These are phyloP conservation scores for Pholiota molesta DNA, from an alignment of 768 basidiomycete species.

Conservation along the genomic window DNA sequence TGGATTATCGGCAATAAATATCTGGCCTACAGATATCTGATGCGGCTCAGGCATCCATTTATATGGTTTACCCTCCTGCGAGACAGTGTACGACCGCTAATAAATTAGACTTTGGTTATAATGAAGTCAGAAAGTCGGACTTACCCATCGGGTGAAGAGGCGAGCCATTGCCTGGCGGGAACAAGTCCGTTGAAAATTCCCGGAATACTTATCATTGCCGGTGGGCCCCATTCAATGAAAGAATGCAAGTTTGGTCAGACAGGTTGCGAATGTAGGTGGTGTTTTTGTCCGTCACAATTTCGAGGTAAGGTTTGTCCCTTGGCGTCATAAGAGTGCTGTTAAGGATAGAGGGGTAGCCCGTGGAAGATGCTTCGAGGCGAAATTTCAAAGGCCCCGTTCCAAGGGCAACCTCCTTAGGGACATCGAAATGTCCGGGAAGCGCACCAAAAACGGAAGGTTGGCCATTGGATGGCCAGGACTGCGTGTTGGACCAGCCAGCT, in stretches of 20 bases:
- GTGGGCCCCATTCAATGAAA: constrained; percentile 10
- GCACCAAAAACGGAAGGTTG: constrained; percentile 13
- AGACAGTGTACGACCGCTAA: neutral
- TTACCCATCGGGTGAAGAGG: constrained; percentile 8
- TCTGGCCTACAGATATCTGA: neutral
- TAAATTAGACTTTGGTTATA: neutral
- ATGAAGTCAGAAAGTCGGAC: neutral
- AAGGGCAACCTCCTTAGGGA: neutral
- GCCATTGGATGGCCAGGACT: neutral
- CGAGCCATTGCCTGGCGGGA: constrained; percentile 7
- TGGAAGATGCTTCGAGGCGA: neutral
- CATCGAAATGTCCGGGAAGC: constrained; percentile 6
- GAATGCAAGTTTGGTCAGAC: constrained; percentile 3
- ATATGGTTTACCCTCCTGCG: neutral
- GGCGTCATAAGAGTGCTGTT: constrained; percentile 8
- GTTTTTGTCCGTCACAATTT: constrained; percentile 9
- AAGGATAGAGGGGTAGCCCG: constrained; percentile 9
- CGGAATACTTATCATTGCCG: constrained; percentile 3
- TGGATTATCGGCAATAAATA: neutral
- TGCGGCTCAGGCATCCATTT: neutral
- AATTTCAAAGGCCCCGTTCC: constrained; percentile 7
- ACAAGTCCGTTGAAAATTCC: neutral
- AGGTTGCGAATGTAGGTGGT: constrained; percentile 14
- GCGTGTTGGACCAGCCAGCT: constrained; percentile 11
- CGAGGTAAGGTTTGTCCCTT: constrained; percentile 5